These are phyloP conservation scores for Pelargonium cotyledonis DNA, from an alignment of 441 rosid species.

Conservation along the genomic window DNA sequence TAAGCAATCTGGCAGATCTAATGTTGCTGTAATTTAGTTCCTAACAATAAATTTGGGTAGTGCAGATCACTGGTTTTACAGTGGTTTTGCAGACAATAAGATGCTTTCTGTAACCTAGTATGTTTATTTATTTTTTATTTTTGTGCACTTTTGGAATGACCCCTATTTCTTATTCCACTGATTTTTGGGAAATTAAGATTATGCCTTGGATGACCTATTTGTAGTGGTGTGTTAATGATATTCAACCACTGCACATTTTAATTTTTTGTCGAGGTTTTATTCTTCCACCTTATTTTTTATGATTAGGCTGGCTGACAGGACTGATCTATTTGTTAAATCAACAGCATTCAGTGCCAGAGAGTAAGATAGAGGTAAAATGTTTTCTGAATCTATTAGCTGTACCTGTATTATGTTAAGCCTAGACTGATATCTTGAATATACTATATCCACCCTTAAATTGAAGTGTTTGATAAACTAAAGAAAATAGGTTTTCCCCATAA, in stretches of 20 bases:
- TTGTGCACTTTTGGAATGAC: too few species aligned
- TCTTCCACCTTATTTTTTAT: constrained; percentile 45
- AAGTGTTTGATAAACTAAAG: background rate
- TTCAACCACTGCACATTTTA: background rate
- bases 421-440: background rate
- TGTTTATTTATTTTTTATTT: too few species aligned
- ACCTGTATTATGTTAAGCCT: constrained; percentile 4
- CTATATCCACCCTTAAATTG: background rate
- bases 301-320: constrained; percentile 76
- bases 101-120: background rate
- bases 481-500: background rate
- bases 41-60: background rate
- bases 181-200: background rate
- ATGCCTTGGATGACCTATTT: background rate
- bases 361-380: constrained; percentile 76
- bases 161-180: background rate
- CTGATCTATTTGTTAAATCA: constrained; percentile 70
- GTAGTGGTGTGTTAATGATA: background rate
- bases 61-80: background rate
- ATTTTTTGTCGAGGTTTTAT: constrained; percentile 34
- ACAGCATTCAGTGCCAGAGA: constrained; percentile 65
- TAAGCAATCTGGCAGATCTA: background rate
- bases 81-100: background rate
- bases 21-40: background rate
- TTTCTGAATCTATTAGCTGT: background rate